Percentiles rank a stretch among this genome's conserved stretches.
These are phyloP conservation scores for Neobulgaria alba DNA, from an alignment of 2,329 filamentous ascomycete genomes.

Conservation along the genomic window DNA sequence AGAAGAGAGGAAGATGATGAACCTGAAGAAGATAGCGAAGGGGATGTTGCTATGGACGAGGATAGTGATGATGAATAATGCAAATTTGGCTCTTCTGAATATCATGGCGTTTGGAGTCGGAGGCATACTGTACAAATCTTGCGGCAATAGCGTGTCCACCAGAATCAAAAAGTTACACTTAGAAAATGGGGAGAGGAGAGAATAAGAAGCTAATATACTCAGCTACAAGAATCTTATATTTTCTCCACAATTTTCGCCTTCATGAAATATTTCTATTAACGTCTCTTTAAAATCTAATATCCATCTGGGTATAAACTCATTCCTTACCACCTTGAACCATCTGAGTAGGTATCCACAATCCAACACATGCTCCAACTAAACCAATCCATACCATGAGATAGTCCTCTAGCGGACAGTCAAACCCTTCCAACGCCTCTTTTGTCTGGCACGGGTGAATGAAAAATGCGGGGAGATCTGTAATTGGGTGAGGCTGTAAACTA, in stretches of 20 bases:
- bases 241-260: not conserved
- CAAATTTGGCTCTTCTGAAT: conserved; percentile 6
- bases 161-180: conserved; percentile 8
- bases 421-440: conserved; percentile 65
- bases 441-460: conserved; percentile 92
- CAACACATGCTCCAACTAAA: conserved; percentile 72
- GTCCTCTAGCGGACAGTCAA: conserved; percentile 49
- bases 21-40: conserved; percentile 65
- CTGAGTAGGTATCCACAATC: conserved; percentile 66
- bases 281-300: too few relatives aligned
- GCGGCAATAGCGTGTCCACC: conserved; percentile 2
- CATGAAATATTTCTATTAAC: too few relatives aligned
- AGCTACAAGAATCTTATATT: conserved; percentile 5
- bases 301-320: too few relatives aligned
- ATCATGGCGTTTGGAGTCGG: conserved; percentile 20
- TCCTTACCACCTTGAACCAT: conserved; percentile 37
- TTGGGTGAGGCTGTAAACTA: conserved; percentile 53
- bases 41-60: conserved; percentile 51
- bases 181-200: not conserved
- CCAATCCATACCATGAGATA: conserved; percentile 89
- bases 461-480: conserved; percentile 69
- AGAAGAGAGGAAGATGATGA: conserved; percentile 60
- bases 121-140: conserved; percentile 1
- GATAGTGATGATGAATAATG: conserved; percentile 33
- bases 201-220: not conserved